Evolutionary conservation across 805 yeast species (phyloP), one percentile per base, ranked within the genome.

Genomic region (Saturnispora saitoi): DNA sequence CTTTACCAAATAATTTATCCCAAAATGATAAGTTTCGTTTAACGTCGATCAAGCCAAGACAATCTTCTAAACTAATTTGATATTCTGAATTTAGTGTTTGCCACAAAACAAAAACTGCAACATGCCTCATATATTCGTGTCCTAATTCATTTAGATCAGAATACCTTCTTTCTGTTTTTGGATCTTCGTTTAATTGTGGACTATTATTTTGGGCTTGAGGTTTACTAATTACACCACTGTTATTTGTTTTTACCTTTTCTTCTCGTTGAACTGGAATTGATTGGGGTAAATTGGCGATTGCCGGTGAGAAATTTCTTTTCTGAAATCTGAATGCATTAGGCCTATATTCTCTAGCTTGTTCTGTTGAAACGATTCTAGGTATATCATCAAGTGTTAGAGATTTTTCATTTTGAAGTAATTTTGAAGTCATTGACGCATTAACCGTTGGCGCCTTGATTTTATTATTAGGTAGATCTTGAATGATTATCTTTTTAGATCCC

Each of bases 331-430:
- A 90, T 0, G 96, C 95, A 64, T 89, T 89, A 2, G 97, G 96
- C 50, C 95, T 75, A 59, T 86, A 83, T 52, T 87, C 96, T 54
- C 96, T 73, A 0, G 98, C 96, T 64, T 91, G 96, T 58, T 93
- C 97, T 9, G 95, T 91, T 2, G 97, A 95, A 7, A 93, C 97
- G 60, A 93, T 91, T 55, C 98, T 75, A 7, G 98, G 96, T 57
- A 93, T 93, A 65, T 93, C 99, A 65, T 93, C 98, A 57, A 93
- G 74, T 0, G 97, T 91, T 47, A 93, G 75, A 0, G 91, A 83
- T 56, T 85, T 86, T 56, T 91, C 95, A 58, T 80, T 85, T 58
- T 83, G 79, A 48, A 89, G 74, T 43, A 86, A 71, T 55, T 78
- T 83, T 1, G 88, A 76, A 0, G 90, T 81, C 12, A 50, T 31